Evolutionary conservation across 192 early-diverging fungal species (phyloP).

Genomic region (Irineochytrium annulatum): DNA sequence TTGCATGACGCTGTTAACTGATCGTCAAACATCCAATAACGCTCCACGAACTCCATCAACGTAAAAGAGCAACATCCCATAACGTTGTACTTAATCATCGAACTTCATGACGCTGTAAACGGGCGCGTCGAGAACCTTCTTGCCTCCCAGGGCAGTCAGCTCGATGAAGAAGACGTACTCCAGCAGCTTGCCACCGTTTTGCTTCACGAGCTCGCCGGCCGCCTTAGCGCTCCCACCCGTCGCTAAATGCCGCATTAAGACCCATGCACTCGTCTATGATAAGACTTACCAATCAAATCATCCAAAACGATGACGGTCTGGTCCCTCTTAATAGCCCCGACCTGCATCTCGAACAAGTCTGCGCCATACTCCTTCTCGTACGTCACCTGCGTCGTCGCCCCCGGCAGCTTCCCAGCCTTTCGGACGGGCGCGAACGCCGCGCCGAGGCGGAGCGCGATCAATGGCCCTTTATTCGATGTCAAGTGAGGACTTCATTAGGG

Average conservation of each 20-base stretch:
- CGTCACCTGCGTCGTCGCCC: slow-evolving; percentile 58
- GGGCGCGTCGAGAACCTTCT: slow-evolving; percentile 72
- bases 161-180: slow-evolving; percentile 92
- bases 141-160: slow-evolving; percentile 80
- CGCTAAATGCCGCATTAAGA: slow-evolving; percentile 17
- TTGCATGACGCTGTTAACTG: too few relatives aligned
- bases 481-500: slow-evolving; percentile 4
- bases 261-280: slow-evolving; percentile 25
- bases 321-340: slow-evolving; percentile 68
- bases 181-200: slow-evolving; percentile 68
- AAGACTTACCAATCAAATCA: slow-evolving; percentile 82
- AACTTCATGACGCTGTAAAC: slow-evolving; percentile 81
- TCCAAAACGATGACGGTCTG: slow-evolving; percentile 91
- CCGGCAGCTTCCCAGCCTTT: slow-evolving; percentile 95
- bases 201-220: slow-evolving; percentile 75
- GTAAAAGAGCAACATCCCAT: too few relatives aligned
- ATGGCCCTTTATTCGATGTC: slow-evolving; percentile 53
- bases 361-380: slow-evolving; percentile 95
- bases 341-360: slow-evolving; percentile 80
- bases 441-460: slow-evolving; percentile 81
- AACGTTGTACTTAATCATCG: slow-evolving; percentile 44
- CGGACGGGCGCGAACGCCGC: slow-evolving; percentile 92
- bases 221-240: slow-evolving; percentile 79
- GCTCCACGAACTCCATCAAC: too few relatives aligned
- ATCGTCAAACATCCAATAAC: too few relatives aligned